A percentile compares a stretch with the other conserved stretches of the same genome.
Evolutionary conservation across 768 basidiomycete genomes (phyloP).

Genomic region (Rhizopogon rudus): DNA sequence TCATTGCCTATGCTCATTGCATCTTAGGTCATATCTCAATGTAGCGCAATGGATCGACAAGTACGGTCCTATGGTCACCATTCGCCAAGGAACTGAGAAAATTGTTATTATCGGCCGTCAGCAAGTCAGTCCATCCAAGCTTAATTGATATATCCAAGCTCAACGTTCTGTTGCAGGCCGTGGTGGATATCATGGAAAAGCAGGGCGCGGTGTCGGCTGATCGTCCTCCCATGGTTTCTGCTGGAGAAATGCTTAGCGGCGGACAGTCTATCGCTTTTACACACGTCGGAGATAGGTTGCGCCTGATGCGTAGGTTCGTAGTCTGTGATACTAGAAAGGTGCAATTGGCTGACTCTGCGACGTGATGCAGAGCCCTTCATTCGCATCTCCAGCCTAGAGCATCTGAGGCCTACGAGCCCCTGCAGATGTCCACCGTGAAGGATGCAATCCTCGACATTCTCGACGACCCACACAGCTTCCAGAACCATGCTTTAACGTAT

Average conservation of each 20-base stretch:
- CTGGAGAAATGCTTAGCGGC: constrained; percentile 47
- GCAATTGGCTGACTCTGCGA: too few relatives aligned
- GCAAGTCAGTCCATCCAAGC: constrained; percentile 4
- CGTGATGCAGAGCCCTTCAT: constrained; percentile 40
- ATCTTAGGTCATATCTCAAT: constrained; percentile 3
- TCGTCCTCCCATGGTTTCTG: constrained; percentile 44
- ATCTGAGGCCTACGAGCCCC: constrained; percentile 37
- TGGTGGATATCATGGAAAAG: constrained; percentile 57
- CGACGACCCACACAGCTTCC: constrained; percentile 7
- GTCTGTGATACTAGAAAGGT: neutral
- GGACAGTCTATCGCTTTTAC: constrained; percentile 48
- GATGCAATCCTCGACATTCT: constrained; percentile 8
- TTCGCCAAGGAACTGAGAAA: constrained; percentile 37
- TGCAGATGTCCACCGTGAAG: constrained; percentile 32
- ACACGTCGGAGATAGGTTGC: constrained; percentile 45
- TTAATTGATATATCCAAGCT: neutral
- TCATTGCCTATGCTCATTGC: neutral
- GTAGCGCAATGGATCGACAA: constrained; percentile 50
- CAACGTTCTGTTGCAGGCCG: constrained; percentile 31
- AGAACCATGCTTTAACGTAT: constrained; percentile 21
- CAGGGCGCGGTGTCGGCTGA: constrained; percentile 45
- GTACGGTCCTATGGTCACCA: constrained; percentile 52
- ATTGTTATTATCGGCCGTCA: constrained; percentile 17
- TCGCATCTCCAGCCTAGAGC: constrained; percentile 47
- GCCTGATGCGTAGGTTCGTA: constrained; percentile 47